Evolutionary conservation across 345 rosid genomes (phyloP), one percentile per base, ranked within the genome.

Genomic region (Cardiospermum halicacabum): DNA sequence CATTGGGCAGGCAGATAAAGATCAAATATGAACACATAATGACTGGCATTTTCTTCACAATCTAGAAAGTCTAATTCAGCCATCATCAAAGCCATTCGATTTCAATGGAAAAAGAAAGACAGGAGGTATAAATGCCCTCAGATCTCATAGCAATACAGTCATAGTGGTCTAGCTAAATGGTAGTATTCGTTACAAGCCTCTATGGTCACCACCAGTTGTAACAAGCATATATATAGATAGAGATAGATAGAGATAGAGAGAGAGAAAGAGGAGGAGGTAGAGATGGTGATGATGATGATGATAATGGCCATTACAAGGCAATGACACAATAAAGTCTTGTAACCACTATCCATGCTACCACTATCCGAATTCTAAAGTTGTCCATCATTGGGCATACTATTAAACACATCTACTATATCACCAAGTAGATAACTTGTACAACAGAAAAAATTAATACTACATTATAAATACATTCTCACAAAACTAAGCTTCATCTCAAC

Each of bases 121-220:
- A 31, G 3, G 15, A 19, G 24, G 7, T 9, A 11, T 12, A 49
- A 36, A 15, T 49, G 69, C 69, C 77, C 69, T 73, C 72, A 73
- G 69, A 73, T 68, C 69, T 62, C 69, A 73, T 68, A 58, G 66
- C 66, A 42, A 64, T 53, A 34, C 9, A 34, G 56, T 74, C 77
- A 74, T 68, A 53, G 51, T 28, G 47, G 67, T 36, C 19, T 22
- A 34, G 54, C 45, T 11, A 34, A 54, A 13, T 61, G 58, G 53
- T n/a, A n/a, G n/a, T 57, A 61, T 66, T 48, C 59, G 0, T 56
- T 16, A 37, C 11, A 53, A 72, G 64, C 64, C 68, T 49, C 56
- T 48, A 53, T 21, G 10, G 42, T 40, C 61, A 65, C 30, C 30
- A 55, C 27, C 53, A 39, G 13, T 39, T 16, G 60, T 27, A 39